These are phyloP conservation scores for Holtermannia corniformis DNA, from an alignment of 768 basidiomycete genomes.

Conservation along the genomic window DNA sequence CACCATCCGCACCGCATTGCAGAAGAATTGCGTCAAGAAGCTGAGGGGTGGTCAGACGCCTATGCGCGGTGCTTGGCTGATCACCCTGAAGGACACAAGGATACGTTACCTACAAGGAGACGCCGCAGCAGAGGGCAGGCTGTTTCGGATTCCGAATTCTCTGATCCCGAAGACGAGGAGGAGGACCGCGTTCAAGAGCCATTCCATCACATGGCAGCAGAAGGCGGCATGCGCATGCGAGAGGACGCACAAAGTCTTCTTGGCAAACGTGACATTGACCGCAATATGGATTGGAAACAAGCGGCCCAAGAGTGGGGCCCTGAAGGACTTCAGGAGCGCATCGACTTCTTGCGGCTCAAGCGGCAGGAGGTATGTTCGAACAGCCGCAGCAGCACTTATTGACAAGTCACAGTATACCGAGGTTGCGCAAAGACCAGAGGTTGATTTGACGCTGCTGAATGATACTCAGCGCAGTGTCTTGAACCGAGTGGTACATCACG, in stretches of 20 bases:
- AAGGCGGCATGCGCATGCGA: background rate
- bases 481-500: background rate
- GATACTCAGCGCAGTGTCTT: background rate
- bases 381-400: too few relatives aligned
- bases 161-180: background rate
- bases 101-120: too few relatives aligned
- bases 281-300: background rate
- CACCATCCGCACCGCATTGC: constrained; percentile 1
- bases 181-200: background rate
- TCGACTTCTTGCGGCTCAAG: background rate
- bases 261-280: background rate
- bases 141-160: too few relatives aligned
- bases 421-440: background rate
- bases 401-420: background rate
- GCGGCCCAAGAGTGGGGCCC: background rate
- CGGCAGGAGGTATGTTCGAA: background rate
- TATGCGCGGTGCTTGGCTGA: too few relatives aligned
- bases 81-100: too few relatives aligned
- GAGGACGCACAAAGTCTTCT: background rate
- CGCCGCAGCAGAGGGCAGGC: too few relatives aligned
- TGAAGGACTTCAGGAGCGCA: background rate
- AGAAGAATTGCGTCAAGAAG: background rate
- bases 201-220: background rate
- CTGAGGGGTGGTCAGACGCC: background rate
- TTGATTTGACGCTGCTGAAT: background rate